Base-by-base conservation (phyloP, 257 asterid species). In the Solanum pennellii region DNA sequence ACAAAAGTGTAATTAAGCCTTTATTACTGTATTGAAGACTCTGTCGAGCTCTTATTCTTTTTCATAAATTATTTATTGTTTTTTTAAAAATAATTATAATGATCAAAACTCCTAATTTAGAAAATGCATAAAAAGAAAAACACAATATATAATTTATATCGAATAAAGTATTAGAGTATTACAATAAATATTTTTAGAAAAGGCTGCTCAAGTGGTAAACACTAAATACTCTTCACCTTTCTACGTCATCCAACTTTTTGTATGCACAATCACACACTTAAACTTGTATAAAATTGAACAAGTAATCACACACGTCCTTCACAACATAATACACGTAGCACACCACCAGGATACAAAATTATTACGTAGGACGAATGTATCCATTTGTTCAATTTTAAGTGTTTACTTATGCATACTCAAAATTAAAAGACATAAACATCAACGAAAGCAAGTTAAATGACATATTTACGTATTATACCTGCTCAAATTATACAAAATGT, bases 311-410 rank as follows among this genome's bases (percentile, higher is more conserved):
- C 1, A 7, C 0, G 2, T 56, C 1, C 12, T 20, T 0, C 65
- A 56, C 11, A 23, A 18, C 62, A 52, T 52, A 7, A 52, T 1
- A 0, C 45, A 42, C 12, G 0, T 42, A 42, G 12, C 0, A 42
- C 44, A 41, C 44, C 25, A 56, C 12, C 7, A 56, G n/a, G 65
- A 7, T 2, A 52, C 62, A 16, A 52, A 52, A 52, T 52, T 20
- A 15, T 52, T 7, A 18, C 0, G 1, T 3, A 52, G n/a, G n/a
- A 52, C 5, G 0, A 52, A 52, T 18, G 1, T 7, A 0, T 18
- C 11, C 7, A 18, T 56, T 7, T 56, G 11, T 56, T 56, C 25
- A 56, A 56, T 56, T 56, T 56, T 56, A 56, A 56, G n/a, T 56
- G 2, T 56, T 4, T 3, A 56, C 1, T 6, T 52, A 16, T 16